Evolutionary conservation across 1,284 basidiomycete species (phyloP).

Genomic region (Ustilago sp.): DNA sequence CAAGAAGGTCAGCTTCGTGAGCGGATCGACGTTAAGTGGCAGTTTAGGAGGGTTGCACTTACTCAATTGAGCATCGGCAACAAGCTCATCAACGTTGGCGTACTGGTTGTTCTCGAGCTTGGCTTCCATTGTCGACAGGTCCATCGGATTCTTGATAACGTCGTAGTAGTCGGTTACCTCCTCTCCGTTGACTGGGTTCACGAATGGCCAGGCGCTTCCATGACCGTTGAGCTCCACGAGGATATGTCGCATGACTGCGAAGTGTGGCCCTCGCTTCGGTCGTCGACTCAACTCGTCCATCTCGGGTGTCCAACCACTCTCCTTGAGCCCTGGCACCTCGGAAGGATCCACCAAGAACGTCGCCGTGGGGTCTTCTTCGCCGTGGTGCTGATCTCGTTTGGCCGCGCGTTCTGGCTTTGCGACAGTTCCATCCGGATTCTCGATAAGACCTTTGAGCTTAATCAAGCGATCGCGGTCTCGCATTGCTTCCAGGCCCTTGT

Average conservation of each 20-base stretch:
- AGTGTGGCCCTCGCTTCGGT: conserved; percentile 74
- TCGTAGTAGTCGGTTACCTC: conserved; percentile 93
- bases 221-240: conserved; percentile 85
- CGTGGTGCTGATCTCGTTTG: conserved; percentile 37
- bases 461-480: conserved; percentile 72
- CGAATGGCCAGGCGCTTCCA: conserved; percentile 88
- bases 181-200: conserved; percentile 81
- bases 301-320: conserved; percentile 92
- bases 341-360: conserved; percentile 58
- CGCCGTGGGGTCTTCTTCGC: conserved; percentile 47
- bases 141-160: conserved; percentile 92
- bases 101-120: conserved; percentile 87
- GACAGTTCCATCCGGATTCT: conserved; percentile 51
- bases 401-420: conserved; percentile 51
- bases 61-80: conserved; percentile 77
- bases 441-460: conserved; percentile 49
- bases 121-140: conserved; percentile 90
- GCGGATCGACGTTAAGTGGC: conserved; percentile 1
- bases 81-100: conserved; percentile 80
- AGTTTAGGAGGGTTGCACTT: not conserved
- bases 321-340: conserved; percentile 70
- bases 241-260: conserved; percentile 82
- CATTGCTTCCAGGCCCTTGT: conserved; percentile 84
- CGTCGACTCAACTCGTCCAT: conserved; percentile 80
- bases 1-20: too few species aligned